Evolutionary conservation across 1,284 basidiomycete species (phyloP), one percentile per base, ranked within the genome.

Genomic region (Papiliotrema nemorosa): DNA sequence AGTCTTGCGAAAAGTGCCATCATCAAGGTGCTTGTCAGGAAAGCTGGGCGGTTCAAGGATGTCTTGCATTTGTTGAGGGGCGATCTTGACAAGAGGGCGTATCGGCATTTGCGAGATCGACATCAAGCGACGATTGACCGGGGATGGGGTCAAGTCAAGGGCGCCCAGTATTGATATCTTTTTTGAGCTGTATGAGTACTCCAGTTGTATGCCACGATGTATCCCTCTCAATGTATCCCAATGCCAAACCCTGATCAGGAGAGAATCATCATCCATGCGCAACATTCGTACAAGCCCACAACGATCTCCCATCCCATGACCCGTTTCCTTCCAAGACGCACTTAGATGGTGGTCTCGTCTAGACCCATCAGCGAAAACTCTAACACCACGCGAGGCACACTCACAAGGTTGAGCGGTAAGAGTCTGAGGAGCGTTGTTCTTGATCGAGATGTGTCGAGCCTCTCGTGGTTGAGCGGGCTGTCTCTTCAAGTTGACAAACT

Each of bases 401-500:
- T 77, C 74, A 77, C 79, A 97, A 66, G 84, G 84, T 69, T 90
- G 81, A 69, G 92, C 91, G 58, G 83, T 84, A 77, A 98, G 89
- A 56, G 94, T 97, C 80, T 94, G 87, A 53, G 94, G 90, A 39
- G 81, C 79, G 79, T 97, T 97, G 70, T 84, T 82, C 64, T 77
- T 76, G 59, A 80, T 76, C 53, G 87, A 85, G 73, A 98, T 84
- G 64, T 81, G 84, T 77, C 79, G 84, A 27, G 88, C 82, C 67
- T 85, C 85, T 57, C 92, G 86, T 59, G 96, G 94, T 59, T 84
- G 85, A 49, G 78, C 83, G 58, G 90, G 93, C 64, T 87, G 80
- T 66, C 94, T 90, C 81, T 89, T 92, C 70, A 97, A 80, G 73
- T 82, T 79, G 53, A 93, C 79, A 58, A 85, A 85, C 78, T 90